Conservation (phyloP, 2,329 filamentous ascomycete species). For the Fusarium irregulare region DNA sequence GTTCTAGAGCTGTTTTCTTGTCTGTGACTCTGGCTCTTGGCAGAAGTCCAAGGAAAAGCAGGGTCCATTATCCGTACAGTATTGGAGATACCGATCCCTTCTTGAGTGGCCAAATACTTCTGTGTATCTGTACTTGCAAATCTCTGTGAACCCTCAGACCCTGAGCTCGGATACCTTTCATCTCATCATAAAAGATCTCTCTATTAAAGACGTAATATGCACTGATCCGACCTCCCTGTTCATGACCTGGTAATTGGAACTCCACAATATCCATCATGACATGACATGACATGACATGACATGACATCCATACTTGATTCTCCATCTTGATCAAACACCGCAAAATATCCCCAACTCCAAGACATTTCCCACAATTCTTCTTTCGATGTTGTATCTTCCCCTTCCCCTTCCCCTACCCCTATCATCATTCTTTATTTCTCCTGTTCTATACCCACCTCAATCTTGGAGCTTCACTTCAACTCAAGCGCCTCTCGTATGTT, state of each 20-base stretch:
- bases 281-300: constrained; percentile 21
- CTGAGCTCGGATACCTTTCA: neutral
- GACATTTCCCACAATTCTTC: constrained; percentile 21
- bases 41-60: constrained; percentile 3
- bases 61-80: constrained; percentile 2
- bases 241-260: neutral
- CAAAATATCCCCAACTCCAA: constrained; percentile 13
- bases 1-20: constrained; percentile 2
- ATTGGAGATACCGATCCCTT: constrained; percentile 5
- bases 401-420: neutral
- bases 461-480: neutral
- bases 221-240: neutral
- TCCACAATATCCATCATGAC: constrained; percentile 18
- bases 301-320: neutral
- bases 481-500: constrained; percentile 7
- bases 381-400: neutral
- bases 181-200: neutral
- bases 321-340: constrained; percentile 20
- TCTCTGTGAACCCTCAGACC: constrained; percentile 1
- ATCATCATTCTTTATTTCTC: neutral
- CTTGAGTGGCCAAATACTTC: constrained; percentile 18
- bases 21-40: constrained; percentile 15
- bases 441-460: neutral
- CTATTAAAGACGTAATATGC: neutral
- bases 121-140: neutral